Evolutionary conservation across 352 stramenopile species (phyloP).

Genomic region (Pythium grandisporangium): DNA sequence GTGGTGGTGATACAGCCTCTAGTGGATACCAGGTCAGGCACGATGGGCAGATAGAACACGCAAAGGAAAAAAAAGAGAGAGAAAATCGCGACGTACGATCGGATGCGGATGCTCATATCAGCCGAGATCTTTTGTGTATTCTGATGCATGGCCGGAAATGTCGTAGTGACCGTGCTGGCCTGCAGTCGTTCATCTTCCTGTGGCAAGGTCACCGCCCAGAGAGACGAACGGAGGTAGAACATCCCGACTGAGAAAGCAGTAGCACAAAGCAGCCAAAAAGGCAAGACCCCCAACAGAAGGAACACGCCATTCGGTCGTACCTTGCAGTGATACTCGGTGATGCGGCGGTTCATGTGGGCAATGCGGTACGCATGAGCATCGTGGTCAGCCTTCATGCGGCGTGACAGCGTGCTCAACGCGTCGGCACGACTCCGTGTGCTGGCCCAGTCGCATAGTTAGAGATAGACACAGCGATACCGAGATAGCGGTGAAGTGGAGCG

Average conservation of each 20-base stretch:
- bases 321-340: constrained; percentile 66
- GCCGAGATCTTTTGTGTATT: constrained; percentile 59
- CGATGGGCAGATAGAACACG: too few relatives aligned
- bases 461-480: too few relatives aligned
- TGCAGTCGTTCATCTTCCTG: constrained; percentile 60
- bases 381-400: constrained; percentile 47
- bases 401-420: constrained; percentile 37
- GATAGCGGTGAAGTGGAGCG: too few relatives aligned
- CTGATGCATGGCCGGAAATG: constrained; percentile 78
- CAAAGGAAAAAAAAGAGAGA: neutral
- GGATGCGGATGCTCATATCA: constrained; percentile 50
- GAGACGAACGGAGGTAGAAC: too few relatives aligned
- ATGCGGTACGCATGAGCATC: constrained; percentile 50
- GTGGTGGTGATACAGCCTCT: too few relatives aligned
- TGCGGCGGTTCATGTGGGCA: constrained; percentile 77
- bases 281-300: constrained; percentile 1
- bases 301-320: constrained; percentile 12
- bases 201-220: too few relatives aligned
- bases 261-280: neutral
- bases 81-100: constrained; percentile 27
- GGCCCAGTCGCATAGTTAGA: constrained; percentile 1
- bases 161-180: constrained; percentile 52
- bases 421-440: constrained; percentile 39
- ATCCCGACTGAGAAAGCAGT: too few relatives aligned
- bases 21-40: too few relatives aligned